Base-by-base conservation (phyloP, 2,329 filamentous ascomycete species). In the Cercospora brassicicola region DNA sequence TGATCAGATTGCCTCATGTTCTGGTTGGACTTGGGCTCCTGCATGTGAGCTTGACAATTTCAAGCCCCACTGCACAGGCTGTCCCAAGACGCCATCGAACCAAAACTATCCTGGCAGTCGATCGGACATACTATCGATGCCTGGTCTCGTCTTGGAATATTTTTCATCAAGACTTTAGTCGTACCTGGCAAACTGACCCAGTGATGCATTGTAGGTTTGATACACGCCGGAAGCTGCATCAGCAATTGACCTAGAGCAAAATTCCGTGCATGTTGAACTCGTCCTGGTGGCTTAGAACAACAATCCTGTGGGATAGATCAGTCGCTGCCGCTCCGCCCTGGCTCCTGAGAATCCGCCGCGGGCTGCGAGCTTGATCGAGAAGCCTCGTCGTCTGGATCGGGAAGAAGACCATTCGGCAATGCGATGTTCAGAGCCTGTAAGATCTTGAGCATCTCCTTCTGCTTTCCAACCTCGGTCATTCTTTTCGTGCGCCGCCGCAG, bases 401-500 rank as follows among this genome's bases (percentile, higher is more conserved):
- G 28, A 13, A 65, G 30, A 33, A 65, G 64, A 33, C 56, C 64
- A 28, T 23, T 61, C 7, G 64, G 64, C 39, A 48, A 55, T 23
- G 71, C 51, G 36, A 75, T 69, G 9, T 69, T 63, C 4, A 75
- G 64, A 28, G 75, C 75, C 36, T 69, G 67, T 64, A 78, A 48
- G 62, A 78, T 77, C 42, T 53, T 68, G 28, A 67, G 45, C 67
- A 77, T 66, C 69, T 77, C 76, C 51, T 45, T 53, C 71, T 72
- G 70, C 73, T 77, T 76, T 18, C 74, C 74, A 9, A 57, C 59
- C 51, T 71, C 71, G 69, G 65, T 70, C 73, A 76, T 76, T 31
- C 76, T 70, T 66, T 76, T 76, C 23, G 64, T 68, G 56, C 74
- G 67, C 20, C 76, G 69, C 65, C 70, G 69, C 67, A 78, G 53